Base-by-base conservation (phyloP, 768 basidiomycete genomes). In the Boletales sp. region DNA sequence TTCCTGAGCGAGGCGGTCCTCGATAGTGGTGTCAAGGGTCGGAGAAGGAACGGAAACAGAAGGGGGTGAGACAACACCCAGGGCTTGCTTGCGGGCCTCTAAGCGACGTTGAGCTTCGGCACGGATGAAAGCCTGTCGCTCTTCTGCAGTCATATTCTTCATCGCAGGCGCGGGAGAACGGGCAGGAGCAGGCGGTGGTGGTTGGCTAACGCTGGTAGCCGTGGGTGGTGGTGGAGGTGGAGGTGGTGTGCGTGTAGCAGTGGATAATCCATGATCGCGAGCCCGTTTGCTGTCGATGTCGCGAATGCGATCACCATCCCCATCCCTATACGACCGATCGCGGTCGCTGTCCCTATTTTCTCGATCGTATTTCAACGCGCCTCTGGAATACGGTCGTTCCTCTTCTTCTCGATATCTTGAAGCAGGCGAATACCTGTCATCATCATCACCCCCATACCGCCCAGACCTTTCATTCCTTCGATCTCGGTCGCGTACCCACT, bases 61-160 rank as follows among this genome's bases (percentile, higher is more conserved):
- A 0, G 71, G 37, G 11, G 74, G 65, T 1, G 79, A 66, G 13
- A 77, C 75, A 15, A 97, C 79, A 6, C 95, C 95, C 10, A 97
- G 78, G 0, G 86, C 87, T 35, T 83, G 81, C 77, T 87, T 92
- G 30, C 95, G 86, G 15, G 84, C 91, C 57, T 90, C 82, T 17
- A 97, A 82, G 36, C 88, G 82, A 13, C 84, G 78, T 59, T 87
- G 83, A 1, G 92, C 95, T 63, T 95, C 83, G 0, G 82, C 84
- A 14, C 82, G 81, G 52, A 87, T 81, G 63, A 75, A 91, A 0
- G 88, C 92, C 38, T 79, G 73, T 4, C 92, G 83, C 60, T 97
- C 89, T 54, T 86, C 93, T 0, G 85, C 72, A 0, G 91, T 85
- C 91, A 97, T 93, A 47, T 80, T 71, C 70, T 87, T 90, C 17